Conservation (phyloP, 805 yeast genomes). For the Sugiyamaella boreocaroliniensis region DNA sequence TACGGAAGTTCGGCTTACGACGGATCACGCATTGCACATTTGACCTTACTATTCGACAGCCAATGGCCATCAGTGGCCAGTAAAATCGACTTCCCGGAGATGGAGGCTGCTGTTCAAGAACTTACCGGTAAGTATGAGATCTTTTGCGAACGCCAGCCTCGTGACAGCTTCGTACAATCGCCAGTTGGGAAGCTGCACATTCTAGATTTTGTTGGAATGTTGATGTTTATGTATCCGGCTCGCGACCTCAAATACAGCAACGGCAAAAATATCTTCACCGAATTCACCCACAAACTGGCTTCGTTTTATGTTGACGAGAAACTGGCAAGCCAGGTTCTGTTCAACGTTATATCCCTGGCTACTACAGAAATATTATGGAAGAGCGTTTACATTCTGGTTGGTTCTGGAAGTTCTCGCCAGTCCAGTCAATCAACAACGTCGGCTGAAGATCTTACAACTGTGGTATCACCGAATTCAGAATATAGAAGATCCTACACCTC, state of each 20-base stretch:
- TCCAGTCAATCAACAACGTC: background rate
- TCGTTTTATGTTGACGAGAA: background rate
- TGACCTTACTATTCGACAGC: background rate
- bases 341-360: background rate
- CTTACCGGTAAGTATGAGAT: background rate
- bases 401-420: background rate
- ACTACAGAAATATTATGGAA: background rate
- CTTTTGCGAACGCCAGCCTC: background rate
- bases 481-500: background rate
- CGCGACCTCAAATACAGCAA: background rate
- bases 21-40: background rate
- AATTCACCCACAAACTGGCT: slow-evolving; percentile 1
- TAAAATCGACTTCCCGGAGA: background rate
- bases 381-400: background rate
- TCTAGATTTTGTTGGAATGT: slow-evolving; percentile 4
- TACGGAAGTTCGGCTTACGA: background rate
- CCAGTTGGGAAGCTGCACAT: slow-evolving; percentile 6
- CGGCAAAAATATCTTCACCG: background rate
- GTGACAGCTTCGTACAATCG: slow-evolving; percentile 1
- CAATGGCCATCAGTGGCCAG: slow-evolving; percentile 1
- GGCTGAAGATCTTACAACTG: background rate
- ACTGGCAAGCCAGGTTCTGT: background rate
- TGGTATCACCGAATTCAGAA: too few species aligned
- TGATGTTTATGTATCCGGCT: background rate
- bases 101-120: background rate